Evolutionary conservation across 306 rosid species (phyloP), one percentile per base, ranked within the genome.

Genomic region (Dalbergia cultrata): DNA sequence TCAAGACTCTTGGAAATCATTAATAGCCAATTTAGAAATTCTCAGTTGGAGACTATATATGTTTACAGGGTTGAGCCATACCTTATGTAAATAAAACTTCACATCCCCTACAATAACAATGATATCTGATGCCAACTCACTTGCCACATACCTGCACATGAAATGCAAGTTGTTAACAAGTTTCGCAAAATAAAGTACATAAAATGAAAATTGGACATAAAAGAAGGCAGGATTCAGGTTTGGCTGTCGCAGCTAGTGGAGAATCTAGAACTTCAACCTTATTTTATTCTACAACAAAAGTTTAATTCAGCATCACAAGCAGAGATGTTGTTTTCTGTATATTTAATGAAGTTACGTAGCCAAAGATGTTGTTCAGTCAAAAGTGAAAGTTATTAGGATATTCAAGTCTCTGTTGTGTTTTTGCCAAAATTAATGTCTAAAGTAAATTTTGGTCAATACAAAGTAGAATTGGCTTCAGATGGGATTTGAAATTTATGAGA

Each of bases 61-160:
- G 68, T 72, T 75, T 71, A 47, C 45, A 10, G 49, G 57, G 77
- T 69, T 64, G 73, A 61, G 47, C 64, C 77, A 75, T 82, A 96
- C 99, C 99, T 96, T 93, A 12, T 96, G 99, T 62, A 95, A 90
- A 85, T 84, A 81, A 81, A 95, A 93, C 87, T 88, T 91, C 31
- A 87, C 88, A 79, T 89, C 94, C 49, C 89, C 97, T 17, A 93
- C 84, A 54, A 44, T 87, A 54, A 95, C 83, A 57, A 86, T 66
- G 67, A 95, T 84, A 63, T 95, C 98, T n/a, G 94, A 81, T 53
- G 89, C 84, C 89, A 95, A 87, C 72, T 95, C 99, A 85, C 98
- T 88, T 16, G 92, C 89, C 67, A 93, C 96, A 81, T 86, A 93
- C 87, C 99, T 95, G 97, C 88, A 82, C 45, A 83, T 47, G 78